Evolutionary conservation across 1,284 basidiomycete genomes (phyloP).

Genomic region (Phlebopus sp.): DNA sequence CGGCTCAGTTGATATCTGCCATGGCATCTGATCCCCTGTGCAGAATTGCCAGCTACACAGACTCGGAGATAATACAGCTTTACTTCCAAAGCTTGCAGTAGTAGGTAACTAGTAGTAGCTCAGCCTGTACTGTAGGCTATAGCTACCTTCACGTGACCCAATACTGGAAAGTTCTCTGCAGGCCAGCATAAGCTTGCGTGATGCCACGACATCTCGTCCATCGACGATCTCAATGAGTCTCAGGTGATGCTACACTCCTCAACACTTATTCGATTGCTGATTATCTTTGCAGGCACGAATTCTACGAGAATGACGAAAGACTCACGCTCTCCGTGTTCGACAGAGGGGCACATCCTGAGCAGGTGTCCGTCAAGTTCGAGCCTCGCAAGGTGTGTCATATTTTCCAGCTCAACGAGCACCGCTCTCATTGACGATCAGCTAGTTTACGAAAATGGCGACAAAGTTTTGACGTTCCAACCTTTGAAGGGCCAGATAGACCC

Average conservation of each 20-base stretch:
- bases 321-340: slow-evolving; percentile 79
- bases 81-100: too few species aligned
- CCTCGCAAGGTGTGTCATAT: slow-evolving; percentile 53
- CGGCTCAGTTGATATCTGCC: too few species aligned
- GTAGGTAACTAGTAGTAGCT: too few species aligned
- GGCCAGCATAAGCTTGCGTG: too few species aligned
- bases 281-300: slow-evolving; percentile 69
- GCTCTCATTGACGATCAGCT: slow-evolving; percentile 37
- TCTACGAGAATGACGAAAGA: slow-evolving; percentile 80
- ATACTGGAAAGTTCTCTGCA: slow-evolving; percentile 26
- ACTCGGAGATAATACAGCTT: too few species aligned
- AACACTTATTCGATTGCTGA: background rate
- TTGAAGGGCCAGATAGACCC: slow-evolving; percentile 79
- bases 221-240: slow-evolving; percentile 34
- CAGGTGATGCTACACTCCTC: slow-evolving; percentile 35
- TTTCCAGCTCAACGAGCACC: background rate
- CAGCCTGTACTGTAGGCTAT: too few species aligned
- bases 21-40: too few species aligned
- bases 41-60: too few species aligned
- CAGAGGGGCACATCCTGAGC: slow-evolving; percentile 65
- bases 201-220: slow-evolving; percentile 1
- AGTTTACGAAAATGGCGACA: slow-evolving; percentile 62
- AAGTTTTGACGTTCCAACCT: slow-evolving; percentile 64
- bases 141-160: slow-evolving; percentile 24
- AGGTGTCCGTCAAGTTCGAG: slow-evolving; percentile 63